Evolutionary conservation across 106 monocot genomes (phyloP).

Genomic region (Alisma plantagoaquatica): DNA sequence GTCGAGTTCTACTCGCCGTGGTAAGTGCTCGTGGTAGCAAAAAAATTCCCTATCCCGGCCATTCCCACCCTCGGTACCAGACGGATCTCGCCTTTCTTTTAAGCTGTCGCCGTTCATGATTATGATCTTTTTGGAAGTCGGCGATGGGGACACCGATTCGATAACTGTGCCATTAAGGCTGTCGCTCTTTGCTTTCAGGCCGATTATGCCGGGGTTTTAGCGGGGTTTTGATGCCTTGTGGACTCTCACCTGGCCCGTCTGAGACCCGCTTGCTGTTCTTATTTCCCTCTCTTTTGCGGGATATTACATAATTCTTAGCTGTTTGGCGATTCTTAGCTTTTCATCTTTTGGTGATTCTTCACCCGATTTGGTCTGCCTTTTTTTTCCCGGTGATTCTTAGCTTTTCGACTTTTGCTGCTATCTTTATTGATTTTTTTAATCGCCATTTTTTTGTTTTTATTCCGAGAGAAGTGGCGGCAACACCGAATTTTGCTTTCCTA

Average conservation of each 20-base stretch:
- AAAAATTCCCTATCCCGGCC: background rate
- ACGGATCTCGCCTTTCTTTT: background rate
- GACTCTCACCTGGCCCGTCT: too few species aligned
- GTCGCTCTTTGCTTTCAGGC: background rate
- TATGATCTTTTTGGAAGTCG: background rate
- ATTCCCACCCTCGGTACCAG: background rate
- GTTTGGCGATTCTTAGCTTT: background rate
- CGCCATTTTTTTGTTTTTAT: background rate
- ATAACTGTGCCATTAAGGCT: background rate
- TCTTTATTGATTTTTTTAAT: background rate
- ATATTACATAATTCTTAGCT: background rate
- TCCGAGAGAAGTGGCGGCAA: too few species aligned
- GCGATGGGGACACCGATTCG: background rate
- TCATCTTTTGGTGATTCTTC: background rate
- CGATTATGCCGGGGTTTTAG: background rate
- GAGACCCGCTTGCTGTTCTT: too few species aligned
- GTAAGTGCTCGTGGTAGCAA: constrained; percentile 10
- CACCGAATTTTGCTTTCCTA: too few species aligned
- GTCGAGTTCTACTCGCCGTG: constrained; percentile 87
- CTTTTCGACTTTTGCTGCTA: background rate
- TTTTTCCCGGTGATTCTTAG: too few species aligned
- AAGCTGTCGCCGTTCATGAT: background rate
- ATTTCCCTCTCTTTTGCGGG: too few species aligned
- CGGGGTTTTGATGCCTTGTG: background rate
- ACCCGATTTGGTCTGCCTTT: too few species aligned